A percentile compares a stretch with the other conserved stretches of the same genome.
Evolutionary conservation across 2,329 filamentous ascomycete species (phyloP).

Genomic region (Microsporum audouinii): DNA sequence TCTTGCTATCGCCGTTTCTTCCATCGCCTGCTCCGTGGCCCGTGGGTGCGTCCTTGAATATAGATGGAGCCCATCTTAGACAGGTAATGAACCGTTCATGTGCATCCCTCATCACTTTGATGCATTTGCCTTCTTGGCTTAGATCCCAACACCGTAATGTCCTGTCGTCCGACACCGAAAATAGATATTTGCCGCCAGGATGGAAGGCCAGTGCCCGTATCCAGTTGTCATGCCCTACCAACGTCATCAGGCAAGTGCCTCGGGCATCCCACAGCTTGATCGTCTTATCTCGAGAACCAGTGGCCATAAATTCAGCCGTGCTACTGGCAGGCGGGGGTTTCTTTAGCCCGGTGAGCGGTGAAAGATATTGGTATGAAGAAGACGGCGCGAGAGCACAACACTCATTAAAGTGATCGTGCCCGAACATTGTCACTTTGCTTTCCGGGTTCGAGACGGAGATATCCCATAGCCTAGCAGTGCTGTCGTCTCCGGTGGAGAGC

Average conservation of each 20-base stretch:
- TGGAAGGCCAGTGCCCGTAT: constrained; percentile 77
- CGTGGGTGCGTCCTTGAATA: constrained; percentile 40
- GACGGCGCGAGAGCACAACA: constrained; percentile 80
- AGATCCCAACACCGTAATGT: constrained; percentile 91
- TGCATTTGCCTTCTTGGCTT: constrained; percentile 76
- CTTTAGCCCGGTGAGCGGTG: constrained; percentile 67
- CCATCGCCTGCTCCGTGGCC: constrained; percentile 15
- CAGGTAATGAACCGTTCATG: constrained; percentile 80
- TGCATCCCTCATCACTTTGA: constrained; percentile 65
- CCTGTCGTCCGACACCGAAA: constrained; percentile 82
- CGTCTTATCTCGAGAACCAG: constrained; percentile 77
- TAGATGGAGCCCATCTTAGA: constrained; percentile 73
- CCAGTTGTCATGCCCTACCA: constrained; percentile 91
- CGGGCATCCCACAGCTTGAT: constrained; percentile 82
- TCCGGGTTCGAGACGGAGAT: constrained; percentile 50
- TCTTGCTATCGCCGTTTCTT: constrained; percentile 8
- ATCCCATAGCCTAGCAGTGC: constrained; percentile 76
- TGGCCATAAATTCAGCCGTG: constrained; percentile 78
- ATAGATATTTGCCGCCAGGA: constrained; percentile 78
- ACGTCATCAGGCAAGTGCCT: constrained; percentile 71
- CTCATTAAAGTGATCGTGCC: constrained; percentile 76
- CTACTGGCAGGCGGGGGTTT: constrained; percentile 63
- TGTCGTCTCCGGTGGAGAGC: constrained; percentile 71
- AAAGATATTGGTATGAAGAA: constrained; percentile 63
- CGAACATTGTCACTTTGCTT: constrained; percentile 65